Conservation (phyloP, 1,139 yeast species). For the Candida tunisiensis region DNA sequence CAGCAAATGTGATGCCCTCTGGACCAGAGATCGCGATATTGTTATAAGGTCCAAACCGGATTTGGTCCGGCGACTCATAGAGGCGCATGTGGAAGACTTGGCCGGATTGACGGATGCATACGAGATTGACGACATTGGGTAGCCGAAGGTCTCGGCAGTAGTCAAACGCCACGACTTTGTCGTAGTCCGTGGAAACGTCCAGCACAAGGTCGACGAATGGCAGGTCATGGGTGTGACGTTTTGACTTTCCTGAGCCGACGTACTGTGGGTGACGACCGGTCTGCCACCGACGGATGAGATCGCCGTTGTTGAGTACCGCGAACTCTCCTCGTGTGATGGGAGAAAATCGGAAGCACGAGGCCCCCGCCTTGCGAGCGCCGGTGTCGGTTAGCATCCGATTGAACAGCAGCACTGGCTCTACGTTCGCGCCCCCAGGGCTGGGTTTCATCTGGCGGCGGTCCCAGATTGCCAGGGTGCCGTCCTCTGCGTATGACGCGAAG, state of each 20-base stretch:
- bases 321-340: constrained; percentile 55
- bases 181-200: constrained; percentile 62
- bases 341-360: constrained; percentile 58
- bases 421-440: constrained; percentile 10
- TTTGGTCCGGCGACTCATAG: constrained; percentile 45
- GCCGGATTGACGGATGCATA: constrained; percentile 85
- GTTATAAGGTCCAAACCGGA: constrained; percentile 54
- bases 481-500: constrained; percentile 66
- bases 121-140: constrained; percentile 30
- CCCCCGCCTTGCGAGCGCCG: constrained; percentile 40
- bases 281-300: constrained; percentile 67
- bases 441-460: constrained; percentile 51
- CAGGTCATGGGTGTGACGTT: constrained; percentile 17
- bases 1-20: too few relatives aligned
- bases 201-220: constrained; percentile 62
- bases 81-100: constrained; percentile 71
- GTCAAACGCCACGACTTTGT: constrained; percentile 73
- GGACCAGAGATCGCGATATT: constrained; percentile 56
- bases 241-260: too few relatives aligned
- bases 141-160: constrained; percentile 44
- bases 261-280: too few relatives aligned
- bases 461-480: constrained; percentile 77
- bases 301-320: constrained; percentile 67
- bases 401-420: constrained; percentile 48
- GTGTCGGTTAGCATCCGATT: constrained; percentile 51